Evolutionary conservation across 768 basidiomycete species (phyloP), one percentile per base, ranked within the genome.

Genomic region (Podaxis sp.): DNA sequence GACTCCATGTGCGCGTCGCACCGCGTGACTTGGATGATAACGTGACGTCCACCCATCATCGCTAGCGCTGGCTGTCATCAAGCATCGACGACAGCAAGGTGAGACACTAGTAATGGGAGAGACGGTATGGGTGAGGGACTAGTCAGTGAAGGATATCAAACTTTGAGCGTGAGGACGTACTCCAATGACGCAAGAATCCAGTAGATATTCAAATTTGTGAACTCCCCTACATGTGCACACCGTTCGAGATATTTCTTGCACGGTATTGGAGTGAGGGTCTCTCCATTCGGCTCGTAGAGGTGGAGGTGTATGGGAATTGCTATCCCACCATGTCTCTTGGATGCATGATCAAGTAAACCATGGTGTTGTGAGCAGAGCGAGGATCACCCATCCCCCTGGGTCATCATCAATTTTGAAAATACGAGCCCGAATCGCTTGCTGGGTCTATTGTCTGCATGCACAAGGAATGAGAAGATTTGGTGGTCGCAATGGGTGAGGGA

Each of bases 1-100:
- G 62, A 65, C 72, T 72, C 75, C 73, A 72, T 67, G 18, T 66
- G 69, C 62, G 65, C 55, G 66, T 73, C 74, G 71, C 71, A 71
- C 65, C 69, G 25, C 46, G 72, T 75, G 73, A 76, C 72, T 18
- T n/a, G 69, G 55, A 42, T 53, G n/a, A 62, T 56, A 59, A 67
- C 48, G 55, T 57, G 55, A 57, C 4, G 32, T 47, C 55, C 6
- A 44, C 42, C 40, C 42, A 16, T n/a, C 4, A 9, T 44, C 18
- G 42, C 42, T 6, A 18, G 18, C 42, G n/a, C 5, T 16, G n/a
- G 3, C 42, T 4, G 18, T 3, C n/a, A n/a, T n/a, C n/a, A n/a
- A n/a, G n/a, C n/a, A n/a, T n/a, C 16, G 14, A 21, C 42, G 16
- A 7, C 32, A 7, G 7, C 42, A 44, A 44, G 42, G 6, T 18